A percentile compares a stretch with the other conserved stretches of the same genome.
These are phyloP conservation scores for Myxozyma geophila DNA, from an alignment of 805 yeast species.

Conservation along the genomic window DNA sequence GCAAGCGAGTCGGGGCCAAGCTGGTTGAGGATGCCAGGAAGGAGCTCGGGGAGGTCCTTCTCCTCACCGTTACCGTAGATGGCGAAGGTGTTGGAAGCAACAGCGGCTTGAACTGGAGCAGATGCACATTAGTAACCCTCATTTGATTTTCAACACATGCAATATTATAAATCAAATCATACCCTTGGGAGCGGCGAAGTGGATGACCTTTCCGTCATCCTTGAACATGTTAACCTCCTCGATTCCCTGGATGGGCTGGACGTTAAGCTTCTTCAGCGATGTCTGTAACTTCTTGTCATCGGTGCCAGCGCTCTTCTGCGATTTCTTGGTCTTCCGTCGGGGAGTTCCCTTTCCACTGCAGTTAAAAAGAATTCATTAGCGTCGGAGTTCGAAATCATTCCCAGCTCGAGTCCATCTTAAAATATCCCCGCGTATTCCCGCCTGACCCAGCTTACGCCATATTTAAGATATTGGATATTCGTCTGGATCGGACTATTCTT, in stretches of 20 bases:
- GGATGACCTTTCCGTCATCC: constrained; percentile 94
- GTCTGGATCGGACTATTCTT: no score
- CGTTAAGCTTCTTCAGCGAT: constrained; percentile 85
- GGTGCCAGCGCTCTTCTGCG: constrained; percentile 60
- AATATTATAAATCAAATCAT: neutral
- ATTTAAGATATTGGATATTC: no score
- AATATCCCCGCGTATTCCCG: no score
- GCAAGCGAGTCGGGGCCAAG: constrained; percentile 94
- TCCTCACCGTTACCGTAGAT: constrained; percentile 95
- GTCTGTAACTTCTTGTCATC: constrained; percentile 92
- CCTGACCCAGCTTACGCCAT: no score
- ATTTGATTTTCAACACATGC: neutral
- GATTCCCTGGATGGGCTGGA: constrained; percentile 83
- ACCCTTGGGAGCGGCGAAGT: constrained; percentile 87
- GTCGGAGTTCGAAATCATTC: no score
- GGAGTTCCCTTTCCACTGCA: constrained; percentile 61
- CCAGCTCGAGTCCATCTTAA: neutral
- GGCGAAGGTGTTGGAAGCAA: constrained; percentile 87
- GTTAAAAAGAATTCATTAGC: neutral
- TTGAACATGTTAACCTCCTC: constrained; percentile 98
- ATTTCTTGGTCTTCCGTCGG: constrained; percentile 91
- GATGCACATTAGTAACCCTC: neutral
- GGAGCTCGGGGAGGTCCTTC: constrained; percentile 86
- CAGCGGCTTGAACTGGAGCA: constrained; percentile 79
- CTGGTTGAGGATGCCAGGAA: constrained; percentile 94